These are phyloP conservation scores for Arctium lappa DNA, from an alignment of 129 eudicot species.

Conservation along the genomic window DNA sequence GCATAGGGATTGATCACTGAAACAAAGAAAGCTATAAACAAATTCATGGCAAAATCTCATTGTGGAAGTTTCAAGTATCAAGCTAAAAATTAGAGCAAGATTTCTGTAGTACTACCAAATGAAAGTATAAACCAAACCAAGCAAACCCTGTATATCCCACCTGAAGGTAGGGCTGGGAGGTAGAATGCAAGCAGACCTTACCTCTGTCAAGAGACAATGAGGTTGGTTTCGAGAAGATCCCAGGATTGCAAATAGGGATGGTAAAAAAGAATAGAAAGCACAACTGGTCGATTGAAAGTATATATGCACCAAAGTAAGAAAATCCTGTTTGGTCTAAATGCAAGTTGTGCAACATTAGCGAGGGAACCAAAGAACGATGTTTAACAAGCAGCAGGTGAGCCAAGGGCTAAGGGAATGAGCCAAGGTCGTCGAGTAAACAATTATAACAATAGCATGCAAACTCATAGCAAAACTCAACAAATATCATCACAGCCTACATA, in stretches of 20 bases:
- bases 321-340: not conserved
- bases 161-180: too few species aligned
- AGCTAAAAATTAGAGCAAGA: too few species aligned
- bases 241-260: not conserved
- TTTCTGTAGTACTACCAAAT: too few species aligned
- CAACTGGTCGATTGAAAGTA: not conserved
- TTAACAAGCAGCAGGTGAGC: not conserved
- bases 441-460: constrained; percentile 3
- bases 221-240: not conserved
- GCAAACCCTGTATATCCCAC: not conserved
- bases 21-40: not conserved
- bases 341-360: not conserved
- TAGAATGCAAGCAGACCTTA: too few species aligned
- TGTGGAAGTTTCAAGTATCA: not conserved
- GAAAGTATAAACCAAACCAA: not conserved
- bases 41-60: not conserved
- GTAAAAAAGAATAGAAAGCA: not conserved
- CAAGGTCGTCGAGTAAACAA: not conserved
- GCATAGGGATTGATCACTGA: not conserved
- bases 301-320: not conserved
- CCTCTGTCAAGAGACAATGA: not conserved
- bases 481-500: not conserved
- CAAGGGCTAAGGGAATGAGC: too few species aligned
- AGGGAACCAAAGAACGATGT: not conserved
- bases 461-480: not conserved